A percentile compares a stretch with the other conserved stretches of the same genome.
These are phyloP conservation scores for Diatrype stigma DNA, from an alignment of 2,329 filamentous ascomycete species.

Conservation along the genomic window DNA sequence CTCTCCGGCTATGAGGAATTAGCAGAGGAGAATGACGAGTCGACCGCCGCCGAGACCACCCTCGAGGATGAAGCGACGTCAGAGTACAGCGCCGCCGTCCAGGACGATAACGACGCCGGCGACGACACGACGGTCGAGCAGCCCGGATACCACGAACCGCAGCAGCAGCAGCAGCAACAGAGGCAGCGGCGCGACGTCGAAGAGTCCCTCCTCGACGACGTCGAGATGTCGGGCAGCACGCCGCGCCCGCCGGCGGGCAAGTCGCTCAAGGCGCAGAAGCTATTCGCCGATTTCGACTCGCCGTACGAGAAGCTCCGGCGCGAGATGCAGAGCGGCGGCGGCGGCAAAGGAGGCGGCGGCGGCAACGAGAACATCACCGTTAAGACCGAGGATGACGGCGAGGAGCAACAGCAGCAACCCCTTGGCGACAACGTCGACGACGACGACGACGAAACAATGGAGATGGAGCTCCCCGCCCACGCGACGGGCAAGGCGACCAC, in stretches of 20 bases:
- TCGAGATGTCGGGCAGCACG: conserved; percentile 63
- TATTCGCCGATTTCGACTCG: conserved; percentile 64
- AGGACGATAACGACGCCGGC: conserved; percentile 25
- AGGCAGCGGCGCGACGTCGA: conserved; percentile 37
- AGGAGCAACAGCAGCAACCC: conserved; percentile 7
- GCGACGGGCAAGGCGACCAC: conserved; percentile 51
- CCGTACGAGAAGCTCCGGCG: conserved; percentile 72
- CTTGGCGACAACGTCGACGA: conserved; percentile 31
- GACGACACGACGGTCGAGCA: conserved; percentile 31
- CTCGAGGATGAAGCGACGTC: conserved; percentile 52
- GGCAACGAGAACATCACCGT: conserved; percentile 16
- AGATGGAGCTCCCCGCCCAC: conserved; percentile 44
- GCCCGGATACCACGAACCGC: conserved; percentile 32
- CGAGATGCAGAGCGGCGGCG: conserved; percentile 52
- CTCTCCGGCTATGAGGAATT: conserved; percentile 90
- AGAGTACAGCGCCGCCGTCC: conserved; percentile 28
- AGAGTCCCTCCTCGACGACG: conserved; percentile 64
- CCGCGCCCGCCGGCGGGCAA: conserved; percentile 54
- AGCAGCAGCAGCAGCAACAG: conserved; percentile 19
- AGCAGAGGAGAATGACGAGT: conserved; percentile 62
- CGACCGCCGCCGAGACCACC: conserved; percentile 44
- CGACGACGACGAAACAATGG: conserved; percentile 35
- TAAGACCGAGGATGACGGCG: conserved; percentile 34
- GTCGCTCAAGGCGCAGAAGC: conserved; percentile 38
- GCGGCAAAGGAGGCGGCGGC: conserved; percentile 31